Evolutionary conservation across 805 yeast species (phyloP).

Genomic region (Brettanomyces nanus): DNA sequence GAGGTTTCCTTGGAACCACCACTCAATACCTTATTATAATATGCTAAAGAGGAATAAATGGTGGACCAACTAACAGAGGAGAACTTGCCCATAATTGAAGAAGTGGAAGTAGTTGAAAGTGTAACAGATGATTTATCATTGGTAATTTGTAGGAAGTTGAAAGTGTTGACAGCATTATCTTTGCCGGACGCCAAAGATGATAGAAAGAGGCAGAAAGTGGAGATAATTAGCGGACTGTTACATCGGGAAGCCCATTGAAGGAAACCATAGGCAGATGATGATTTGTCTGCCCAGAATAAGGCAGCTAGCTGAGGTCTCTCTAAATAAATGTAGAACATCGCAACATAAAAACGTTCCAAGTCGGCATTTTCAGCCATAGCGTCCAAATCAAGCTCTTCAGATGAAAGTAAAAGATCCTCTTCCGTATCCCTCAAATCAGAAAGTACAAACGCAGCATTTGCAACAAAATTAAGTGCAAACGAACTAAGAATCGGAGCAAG

Average conservation of each 20-base stretch:
- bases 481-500: conserved; percentile 37
- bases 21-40: conserved; percentile 22
- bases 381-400: conserved; percentile 47
- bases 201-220: conserved; percentile 73
- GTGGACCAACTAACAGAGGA: conserved; percentile 29
- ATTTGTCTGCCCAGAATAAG: conserved; percentile 59
- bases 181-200: conserved; percentile 65
- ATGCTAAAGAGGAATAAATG: conserved; percentile 26
- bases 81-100: conserved; percentile 18
- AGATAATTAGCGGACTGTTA: conserved; percentile 72
- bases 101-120: conserved; percentile 6
- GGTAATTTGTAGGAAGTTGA: conserved; percentile 35
- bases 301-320: conserved; percentile 50
- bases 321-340: conserved; percentile 61
- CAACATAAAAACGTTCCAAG: conserved; percentile 76
- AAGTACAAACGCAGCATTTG: conserved; percentile 56
- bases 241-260: conserved; percentile 79
- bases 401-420: conserved; percentile 59
- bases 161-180: conserved; percentile 42
- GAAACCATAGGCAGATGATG: conserved; percentile 52
- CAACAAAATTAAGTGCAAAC: conserved; percentile 48
- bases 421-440: conserved; percentile 65
- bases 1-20: not conserved
- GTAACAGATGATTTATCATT: conserved; percentile 13
- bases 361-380: conserved; percentile 70